A percentile compares a stretch with the other conserved stretches of the same genome.
Conservation (phyloP, 2,329 filamentous ascomycete genomes). For the Sclerotinia borealis region DNA sequence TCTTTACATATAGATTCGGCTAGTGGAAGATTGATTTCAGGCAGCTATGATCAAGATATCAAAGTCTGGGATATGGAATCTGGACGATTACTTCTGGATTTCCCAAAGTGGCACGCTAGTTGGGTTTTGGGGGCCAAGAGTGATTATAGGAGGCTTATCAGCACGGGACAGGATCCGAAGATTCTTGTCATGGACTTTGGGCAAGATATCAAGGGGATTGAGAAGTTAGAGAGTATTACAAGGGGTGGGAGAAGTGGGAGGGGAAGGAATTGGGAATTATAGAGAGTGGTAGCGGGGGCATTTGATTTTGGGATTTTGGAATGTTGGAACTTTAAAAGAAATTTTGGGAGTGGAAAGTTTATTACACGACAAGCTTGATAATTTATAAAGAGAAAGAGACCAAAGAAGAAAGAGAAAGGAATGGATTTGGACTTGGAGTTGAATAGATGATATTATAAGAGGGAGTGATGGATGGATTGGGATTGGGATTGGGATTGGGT, state of each 20-base stretch:
- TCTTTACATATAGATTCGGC: conserved; percentile 85
- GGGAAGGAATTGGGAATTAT: not conserved
- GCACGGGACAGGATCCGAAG: conserved; percentile 88
- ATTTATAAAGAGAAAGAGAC: not conserved
- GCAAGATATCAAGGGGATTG: conserved; percentile 50
- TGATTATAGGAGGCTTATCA: conserved; percentile 90
- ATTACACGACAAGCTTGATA: too few species aligned
- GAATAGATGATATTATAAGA: not conserved
- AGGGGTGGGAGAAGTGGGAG: not conserved
- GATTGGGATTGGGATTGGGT: not conserved
- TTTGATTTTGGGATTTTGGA: not conserved
- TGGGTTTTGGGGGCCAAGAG: conserved; percentile 97
- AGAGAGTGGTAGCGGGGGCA: not conserved
- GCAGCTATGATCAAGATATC: conserved; percentile 91
- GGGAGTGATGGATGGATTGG: not conserved
- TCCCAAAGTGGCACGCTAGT: conserved; percentile 91
- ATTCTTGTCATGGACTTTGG: conserved; percentile 94
- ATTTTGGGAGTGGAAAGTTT: too few species aligned
- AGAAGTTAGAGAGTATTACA: conserved; percentile 25
- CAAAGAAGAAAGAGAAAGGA: not conserved
- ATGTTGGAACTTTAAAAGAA: too few species aligned
- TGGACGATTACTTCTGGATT: conserved; percentile 71
- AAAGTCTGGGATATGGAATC: conserved; percentile 87
- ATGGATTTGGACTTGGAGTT: not conserved
- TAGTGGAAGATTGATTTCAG: conserved; percentile 80